These are phyloP conservation scores for Xerocomellus chrysenteron DNA, from an alignment of 768 basidiomycete species.

Conservation along the genomic window DNA sequence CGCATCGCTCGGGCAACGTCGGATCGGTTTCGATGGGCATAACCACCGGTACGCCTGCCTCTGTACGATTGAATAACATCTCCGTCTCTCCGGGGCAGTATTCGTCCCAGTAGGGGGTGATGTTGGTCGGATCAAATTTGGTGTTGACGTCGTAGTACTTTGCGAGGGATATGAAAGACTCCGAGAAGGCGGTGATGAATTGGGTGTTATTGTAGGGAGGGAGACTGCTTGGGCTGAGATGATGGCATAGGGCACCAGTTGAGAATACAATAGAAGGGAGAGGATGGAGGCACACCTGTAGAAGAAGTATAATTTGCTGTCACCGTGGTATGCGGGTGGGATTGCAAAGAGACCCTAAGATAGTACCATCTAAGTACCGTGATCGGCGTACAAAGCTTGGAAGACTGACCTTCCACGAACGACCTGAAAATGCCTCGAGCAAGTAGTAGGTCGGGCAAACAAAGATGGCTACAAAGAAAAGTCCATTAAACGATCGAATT, in stretches of 20 bases:
- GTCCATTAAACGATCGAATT: not conserved
- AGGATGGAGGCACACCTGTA: conserved; percentile 14
- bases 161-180: conserved; percentile 26
- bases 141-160: conserved; percentile 24
- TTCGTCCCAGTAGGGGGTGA: conserved; percentile 16
- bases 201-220: conserved; percentile 26
- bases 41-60: not conserved
- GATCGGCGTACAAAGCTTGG: conserved; percentile 19
- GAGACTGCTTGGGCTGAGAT: not conserved
- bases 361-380: not conserved
- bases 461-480: conserved; percentile 30
- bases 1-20: conserved; percentile 4
- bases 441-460: conserved; percentile 37
- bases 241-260: not conserved
- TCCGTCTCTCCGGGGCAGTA: conserved; percentile 5
- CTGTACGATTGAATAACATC: conserved; percentile 18
- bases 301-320: conserved; percentile 43
- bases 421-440: conserved; percentile 30
- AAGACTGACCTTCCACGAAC: conserved; percentile 33
- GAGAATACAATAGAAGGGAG: not conserved
- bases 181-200: conserved; percentile 29
- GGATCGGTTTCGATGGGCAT: conserved; percentile 2
- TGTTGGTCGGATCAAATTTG: conserved; percentile 13
- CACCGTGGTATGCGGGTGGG: conserved; percentile 30
- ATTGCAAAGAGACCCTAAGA: conserved; percentile 32